These are phyloP conservation scores for Aeminium ludgeri DNA, from an alignment of 495 filamentous ascomycete genomes.

Conservation along the genomic window DNA sequence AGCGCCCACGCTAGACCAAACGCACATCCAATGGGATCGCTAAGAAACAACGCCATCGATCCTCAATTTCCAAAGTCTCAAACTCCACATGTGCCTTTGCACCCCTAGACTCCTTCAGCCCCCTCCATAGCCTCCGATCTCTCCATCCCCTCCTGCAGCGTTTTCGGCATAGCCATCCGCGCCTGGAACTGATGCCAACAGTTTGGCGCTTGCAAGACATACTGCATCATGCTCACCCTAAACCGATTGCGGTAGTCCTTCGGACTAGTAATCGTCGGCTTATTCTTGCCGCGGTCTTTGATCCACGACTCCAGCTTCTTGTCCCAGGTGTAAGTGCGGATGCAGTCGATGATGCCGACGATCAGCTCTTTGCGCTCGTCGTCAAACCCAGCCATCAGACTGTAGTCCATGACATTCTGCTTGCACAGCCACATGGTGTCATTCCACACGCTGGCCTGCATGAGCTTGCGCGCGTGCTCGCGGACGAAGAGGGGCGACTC, in stretches of 20 bases:
- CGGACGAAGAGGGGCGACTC: slow-evolving; percentile 87
- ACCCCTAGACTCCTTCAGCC: slow-evolving; percentile 4
- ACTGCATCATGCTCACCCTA: slow-evolving; percentile 89
- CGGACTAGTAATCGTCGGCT: slow-evolving; percentile 89
- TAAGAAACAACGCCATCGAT: too few relatives aligned
- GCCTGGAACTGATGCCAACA: slow-evolving; percentile 60
- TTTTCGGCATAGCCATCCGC: slow-evolving; percentile 12
- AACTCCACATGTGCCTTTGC: not conserved
- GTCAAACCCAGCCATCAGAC: slow-evolving; percentile 93
- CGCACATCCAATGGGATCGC: too few relatives aligned
- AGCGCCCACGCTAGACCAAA: too few relatives aligned
- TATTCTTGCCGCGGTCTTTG: slow-evolving; percentile 83
- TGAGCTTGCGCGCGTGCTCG: slow-evolving; percentile 78
- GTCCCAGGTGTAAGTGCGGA: slow-evolving; percentile 98
- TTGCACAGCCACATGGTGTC: slow-evolving; percentile 85
- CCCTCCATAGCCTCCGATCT: slow-evolving; percentile 2
- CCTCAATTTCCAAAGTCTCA: too few relatives aligned
- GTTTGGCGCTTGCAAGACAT: slow-evolving; percentile 58
- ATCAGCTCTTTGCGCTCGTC: slow-evolving; percentile 77
- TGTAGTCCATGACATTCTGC: slow-evolving; percentile 98
- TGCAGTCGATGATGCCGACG: slow-evolving; percentile 96
- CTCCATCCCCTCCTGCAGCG: slow-evolving; percentile 7
- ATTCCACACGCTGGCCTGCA: slow-evolving; percentile 78
- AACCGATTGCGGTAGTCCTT: slow-evolving; percentile 96
- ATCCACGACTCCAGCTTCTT: slow-evolving; percentile 99